phyloP scores from a whole-genome alignment of 1,284 basidiomycete genomes.

The Apiotrichum montevideense region DNA sequence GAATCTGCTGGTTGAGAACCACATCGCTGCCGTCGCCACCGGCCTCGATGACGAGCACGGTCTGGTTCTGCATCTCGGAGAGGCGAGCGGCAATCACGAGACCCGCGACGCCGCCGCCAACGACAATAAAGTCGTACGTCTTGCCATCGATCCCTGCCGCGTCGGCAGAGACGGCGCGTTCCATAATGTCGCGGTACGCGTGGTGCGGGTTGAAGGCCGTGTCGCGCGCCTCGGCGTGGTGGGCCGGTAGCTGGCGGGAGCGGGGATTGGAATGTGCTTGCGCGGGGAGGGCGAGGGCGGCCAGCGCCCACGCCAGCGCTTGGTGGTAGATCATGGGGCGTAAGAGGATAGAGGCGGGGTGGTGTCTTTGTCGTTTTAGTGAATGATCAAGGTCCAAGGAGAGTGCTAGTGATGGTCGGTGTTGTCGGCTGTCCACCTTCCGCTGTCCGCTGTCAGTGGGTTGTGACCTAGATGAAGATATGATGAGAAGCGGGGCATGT shows the following conservation, averaged over 20 bases:
- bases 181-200: constrained; percentile 8
- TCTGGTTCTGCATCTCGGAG: constrained; percentile 58
- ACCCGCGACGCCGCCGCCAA: constrained; percentile 62
- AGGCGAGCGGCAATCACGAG: constrained; percentile 64
- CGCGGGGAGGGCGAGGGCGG: no score
- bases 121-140: constrained; percentile 44
- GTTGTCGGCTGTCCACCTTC: no score
- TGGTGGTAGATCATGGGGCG: no score
- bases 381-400: no score
- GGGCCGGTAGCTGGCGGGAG: no score
- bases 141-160: constrained; percentile 23
- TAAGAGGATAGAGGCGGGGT: no score
- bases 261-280: background rate
- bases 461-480: no score
- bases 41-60: constrained; percentile 66
- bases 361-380: no score
- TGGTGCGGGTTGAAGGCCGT: constrained; percentile 1
- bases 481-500: no score
- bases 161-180: constrained; percentile 25
- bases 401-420: no score
- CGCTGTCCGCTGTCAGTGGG: no score
- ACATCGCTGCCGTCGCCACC: constrained; percentile 59
- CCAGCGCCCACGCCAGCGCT: no score
- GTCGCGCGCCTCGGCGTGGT: background rate
- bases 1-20: constrained; percentile 45